Percentiles rank a stretch among this genome's conserved stretches.
These are phyloP conservation scores for Paraphoma chrysanthemicola DNA, from an alignment of 2,329 filamentous ascomycete genomes.

Conservation along the genomic window DNA sequence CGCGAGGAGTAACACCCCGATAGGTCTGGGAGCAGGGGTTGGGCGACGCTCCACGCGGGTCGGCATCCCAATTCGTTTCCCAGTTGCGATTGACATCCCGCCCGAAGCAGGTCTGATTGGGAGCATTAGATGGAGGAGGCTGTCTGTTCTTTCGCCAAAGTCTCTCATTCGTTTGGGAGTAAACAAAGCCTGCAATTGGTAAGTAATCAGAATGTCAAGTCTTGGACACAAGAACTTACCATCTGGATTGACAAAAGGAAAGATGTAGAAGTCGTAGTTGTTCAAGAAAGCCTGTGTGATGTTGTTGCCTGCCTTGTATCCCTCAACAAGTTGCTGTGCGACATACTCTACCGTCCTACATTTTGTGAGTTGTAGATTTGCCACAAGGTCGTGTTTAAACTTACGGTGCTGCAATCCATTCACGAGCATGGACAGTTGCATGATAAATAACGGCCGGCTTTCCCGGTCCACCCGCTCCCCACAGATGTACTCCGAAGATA, in stretches of 20 bases:
- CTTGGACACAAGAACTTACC: slow-evolving; percentile 14
- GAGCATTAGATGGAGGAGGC: slow-evolving; percentile 31
- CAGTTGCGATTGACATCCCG: slow-evolving; percentile 46
- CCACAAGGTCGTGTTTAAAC: background rate
- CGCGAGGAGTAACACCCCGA: slow-evolving; percentile 35
- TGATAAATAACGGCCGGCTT: slow-evolving; percentile 42
- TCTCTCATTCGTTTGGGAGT: slow-evolving; percentile 41
- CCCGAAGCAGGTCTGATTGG: slow-evolving; percentile 37
- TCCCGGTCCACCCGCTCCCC: slow-evolving; percentile 38
- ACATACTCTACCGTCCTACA: slow-evolving; percentile 33
- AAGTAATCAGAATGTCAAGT: background rate
- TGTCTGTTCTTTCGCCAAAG: slow-evolving; percentile 46
- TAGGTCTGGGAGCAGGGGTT: slow-evolving; percentile 40
- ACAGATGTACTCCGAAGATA: slow-evolving; percentile 40
- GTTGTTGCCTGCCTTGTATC: slow-evolving; percentile 34
- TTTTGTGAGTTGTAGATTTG: slow-evolving; percentile 1
- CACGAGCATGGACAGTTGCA: slow-evolving; percentile 41
- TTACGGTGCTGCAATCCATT: slow-evolving; percentile 51
- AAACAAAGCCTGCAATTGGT: slow-evolving; percentile 35
- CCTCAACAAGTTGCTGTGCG: slow-evolving; percentile 32
- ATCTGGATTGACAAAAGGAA: slow-evolving; percentile 42
- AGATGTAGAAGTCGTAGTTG: slow-evolving; percentile 42
- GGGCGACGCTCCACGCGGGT: slow-evolving; percentile 34
- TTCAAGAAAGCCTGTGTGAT: slow-evolving; percentile 41
- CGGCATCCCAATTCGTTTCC: slow-evolving; percentile 38